phyloP scores from a whole-genome alignment of 2,329 filamentous ascomycete genomes.

The Alternaria triticina region DNA sequence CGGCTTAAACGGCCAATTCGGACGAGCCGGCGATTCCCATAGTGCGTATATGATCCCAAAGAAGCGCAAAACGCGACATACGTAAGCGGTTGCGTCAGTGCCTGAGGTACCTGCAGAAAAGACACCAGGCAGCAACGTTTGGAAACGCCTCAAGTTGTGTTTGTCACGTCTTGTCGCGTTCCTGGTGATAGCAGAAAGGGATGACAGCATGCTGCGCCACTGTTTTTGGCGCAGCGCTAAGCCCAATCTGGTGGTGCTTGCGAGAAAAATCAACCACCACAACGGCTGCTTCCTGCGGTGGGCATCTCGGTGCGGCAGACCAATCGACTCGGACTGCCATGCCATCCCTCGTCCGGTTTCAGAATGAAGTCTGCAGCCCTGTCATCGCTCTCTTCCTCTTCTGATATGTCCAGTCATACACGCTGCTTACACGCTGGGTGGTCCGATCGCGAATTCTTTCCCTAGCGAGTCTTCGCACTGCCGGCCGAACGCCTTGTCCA shows the following conservation, averaged over 20 bases:
- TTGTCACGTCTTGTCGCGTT: background rate
- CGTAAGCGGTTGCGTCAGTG: slow-evolving; percentile 27
- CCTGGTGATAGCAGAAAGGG: slow-evolving; percentile 3
- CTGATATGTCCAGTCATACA: slow-evolving; percentile 16
- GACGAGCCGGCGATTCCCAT: background rate
- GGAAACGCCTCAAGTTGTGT: background rate
- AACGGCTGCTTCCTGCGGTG: slow-evolving; percentile 14
- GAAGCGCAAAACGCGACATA: slow-evolving; percentile 8
- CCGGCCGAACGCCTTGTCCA: background rate
- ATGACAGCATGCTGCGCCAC: slow-evolving; percentile 14
- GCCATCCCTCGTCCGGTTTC: slow-evolving; percentile 8
- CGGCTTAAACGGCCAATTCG: background rate
- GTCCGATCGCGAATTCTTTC: slow-evolving; percentile 21
- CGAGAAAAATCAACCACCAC: slow-evolving; percentile 22
- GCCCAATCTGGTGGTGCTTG: slow-evolving; percentile 27
- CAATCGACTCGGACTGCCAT: slow-evolving; percentile 16
- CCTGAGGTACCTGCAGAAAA: slow-evolving; percentile 16
- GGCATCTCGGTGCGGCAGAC: slow-evolving; percentile 11
- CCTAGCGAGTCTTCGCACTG: slow-evolving; percentile 9
- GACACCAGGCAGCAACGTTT: slow-evolving; percentile 16
- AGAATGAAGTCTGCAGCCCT: slow-evolving; percentile 16
- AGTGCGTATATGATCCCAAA: background rate
- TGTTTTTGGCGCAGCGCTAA: slow-evolving; percentile 5
- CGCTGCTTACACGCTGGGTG: slow-evolving; percentile 8
- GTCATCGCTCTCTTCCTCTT: slow-evolving; percentile 12